These are phyloP conservation scores for Heliamphora exappendiculata DNA, from an alignment of 148 eudicot species.

Conservation along the genomic window DNA sequence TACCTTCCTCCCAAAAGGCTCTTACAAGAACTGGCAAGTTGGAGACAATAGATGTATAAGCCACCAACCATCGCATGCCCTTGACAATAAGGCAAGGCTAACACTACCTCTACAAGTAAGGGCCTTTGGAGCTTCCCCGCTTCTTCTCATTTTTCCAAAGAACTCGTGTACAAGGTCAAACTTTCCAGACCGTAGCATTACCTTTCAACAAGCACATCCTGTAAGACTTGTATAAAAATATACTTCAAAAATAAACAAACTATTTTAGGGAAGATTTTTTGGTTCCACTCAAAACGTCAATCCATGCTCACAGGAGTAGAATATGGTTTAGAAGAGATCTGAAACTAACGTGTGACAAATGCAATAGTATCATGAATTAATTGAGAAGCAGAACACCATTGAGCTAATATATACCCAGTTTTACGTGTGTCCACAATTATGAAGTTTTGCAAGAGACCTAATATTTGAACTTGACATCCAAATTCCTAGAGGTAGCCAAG, in stretches of 20 bases:
- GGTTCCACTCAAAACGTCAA: not conserved
- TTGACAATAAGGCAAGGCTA: not conserved
- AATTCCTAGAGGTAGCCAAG: not conserved
- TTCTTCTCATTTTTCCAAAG: constrained; percentile 67
- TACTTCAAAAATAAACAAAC: not conserved
- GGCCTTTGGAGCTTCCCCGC: constrained; percentile 73
- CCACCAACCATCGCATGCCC: not conserved
- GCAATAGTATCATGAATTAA: not conserved
- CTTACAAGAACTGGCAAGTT: constrained; percentile 64
- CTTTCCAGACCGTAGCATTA: constrained; percentile 74
- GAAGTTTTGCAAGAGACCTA: not conserved
- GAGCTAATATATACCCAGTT: not conserved
- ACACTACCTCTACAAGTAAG: constrained; percentile 69
- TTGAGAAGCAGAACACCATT: not conserved
- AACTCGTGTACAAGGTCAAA: constrained; percentile 70
- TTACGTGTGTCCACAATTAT: not conserved
- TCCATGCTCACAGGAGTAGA: not conserved
- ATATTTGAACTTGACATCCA: not conserved
- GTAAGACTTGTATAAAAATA: constrained; percentile 23
- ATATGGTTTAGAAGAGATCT: not conserved
- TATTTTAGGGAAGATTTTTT: not conserved
- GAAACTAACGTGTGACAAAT: not conserved
- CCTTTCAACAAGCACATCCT: constrained; percentile 45
- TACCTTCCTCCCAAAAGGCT: constrained; percentile 74
- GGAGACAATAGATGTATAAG: constrained; percentile 8